Evolutionary conservation across 2,329 filamentous ascomycete genomes (phyloP).

Genomic region (Alternaria gaisen): DNA sequence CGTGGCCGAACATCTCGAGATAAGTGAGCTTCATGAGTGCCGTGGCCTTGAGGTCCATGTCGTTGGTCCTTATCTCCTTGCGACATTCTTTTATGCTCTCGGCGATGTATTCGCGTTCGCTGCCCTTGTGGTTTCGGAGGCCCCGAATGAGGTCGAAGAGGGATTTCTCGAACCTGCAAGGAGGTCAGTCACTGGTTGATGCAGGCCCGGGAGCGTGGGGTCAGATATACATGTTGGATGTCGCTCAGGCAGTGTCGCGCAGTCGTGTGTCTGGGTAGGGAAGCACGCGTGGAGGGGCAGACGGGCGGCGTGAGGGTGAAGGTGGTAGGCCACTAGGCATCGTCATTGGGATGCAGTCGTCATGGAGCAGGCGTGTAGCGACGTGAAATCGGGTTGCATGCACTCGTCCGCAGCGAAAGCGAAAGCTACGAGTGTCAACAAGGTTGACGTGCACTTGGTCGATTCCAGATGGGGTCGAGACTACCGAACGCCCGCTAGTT

Average conservation of each 20-base stretch:
- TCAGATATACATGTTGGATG: conserved; percentile 36
- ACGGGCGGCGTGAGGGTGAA: conserved; percentile 30
- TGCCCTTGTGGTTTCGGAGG: conserved; percentile 92
- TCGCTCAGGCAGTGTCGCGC: conserved; percentile 25
- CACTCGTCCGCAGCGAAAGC: background rate
- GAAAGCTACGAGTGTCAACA: background rate
- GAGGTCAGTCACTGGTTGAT: conserved; percentile 16
- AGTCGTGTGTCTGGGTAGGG: conserved; percentile 26
- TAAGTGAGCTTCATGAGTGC: conserved; percentile 96
- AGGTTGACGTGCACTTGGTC: conserved; percentile 22
- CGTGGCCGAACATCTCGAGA: conserved; percentile 98
- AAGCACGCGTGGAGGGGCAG: conserved; percentile 40
- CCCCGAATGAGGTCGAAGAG: conserved; percentile 98
- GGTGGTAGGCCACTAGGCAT: conserved; percentile 42
- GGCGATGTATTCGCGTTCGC: conserved; percentile 94
- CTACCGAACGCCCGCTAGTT: conserved; percentile 22
- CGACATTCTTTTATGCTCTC: conserved; percentile 95
- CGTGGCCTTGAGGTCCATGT: conserved; percentile 98
- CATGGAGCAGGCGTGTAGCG: conserved; percentile 20
- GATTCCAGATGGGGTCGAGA: conserved; percentile 2
- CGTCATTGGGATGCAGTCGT: conserved; percentile 34
- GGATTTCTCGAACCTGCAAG: conserved; percentile 93
- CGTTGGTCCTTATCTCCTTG: conserved; percentile 87
- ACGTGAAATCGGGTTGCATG: background rate
- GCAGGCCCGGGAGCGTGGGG: too few relatives aligned